phyloP scores from a whole-genome alignment of 1,139 yeast species.

The Tardiomyces depauwii region DNA sequence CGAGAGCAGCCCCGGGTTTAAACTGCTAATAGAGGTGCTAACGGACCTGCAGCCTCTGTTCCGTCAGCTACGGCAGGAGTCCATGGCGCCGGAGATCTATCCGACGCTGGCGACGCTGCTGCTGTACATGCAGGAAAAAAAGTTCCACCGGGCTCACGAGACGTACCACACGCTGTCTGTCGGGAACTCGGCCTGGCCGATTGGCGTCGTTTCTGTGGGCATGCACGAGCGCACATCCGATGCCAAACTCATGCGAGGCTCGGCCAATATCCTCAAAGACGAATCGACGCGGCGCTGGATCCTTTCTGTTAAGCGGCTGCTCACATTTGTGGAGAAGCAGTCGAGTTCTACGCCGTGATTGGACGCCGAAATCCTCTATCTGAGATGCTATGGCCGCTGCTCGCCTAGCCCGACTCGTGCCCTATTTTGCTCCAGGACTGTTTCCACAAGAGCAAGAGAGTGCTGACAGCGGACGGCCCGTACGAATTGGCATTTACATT shows the following conservation, averaged over 20 bases:
- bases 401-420: too few species aligned
- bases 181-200: constrained; percentile 91
- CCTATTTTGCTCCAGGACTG: too few species aligned
- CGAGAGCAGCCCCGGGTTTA: constrained; percentile 10
- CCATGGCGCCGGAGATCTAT: constrained; percentile 35
- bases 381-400: too few species aligned
- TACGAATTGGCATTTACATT: too few species aligned
- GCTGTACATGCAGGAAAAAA: constrained; percentile 43
- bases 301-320: constrained; percentile 56
- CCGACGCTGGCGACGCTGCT: constrained; percentile 51
- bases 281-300: constrained; percentile 73
- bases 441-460: too few species aligned
- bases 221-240: constrained; percentile 35
- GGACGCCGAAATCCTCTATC: too few species aligned
- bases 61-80: constrained; percentile 41
- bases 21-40: constrained; percentile 43
- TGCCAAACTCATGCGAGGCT: too few species aligned
- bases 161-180: constrained; percentile 66
- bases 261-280: constrained; percentile 57
- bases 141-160: constrained; percentile 51
- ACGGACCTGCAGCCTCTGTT: constrained; percentile 49
- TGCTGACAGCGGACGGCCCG: too few species aligned
- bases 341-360: too few species aligned
- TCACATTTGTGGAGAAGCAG: constrained; percentile 32
- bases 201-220: constrained; percentile 71